Evolutionary conservation across 2,329 filamentous ascomycete genomes (phyloP).

Genomic region (Sporothrix pallida): DNA sequence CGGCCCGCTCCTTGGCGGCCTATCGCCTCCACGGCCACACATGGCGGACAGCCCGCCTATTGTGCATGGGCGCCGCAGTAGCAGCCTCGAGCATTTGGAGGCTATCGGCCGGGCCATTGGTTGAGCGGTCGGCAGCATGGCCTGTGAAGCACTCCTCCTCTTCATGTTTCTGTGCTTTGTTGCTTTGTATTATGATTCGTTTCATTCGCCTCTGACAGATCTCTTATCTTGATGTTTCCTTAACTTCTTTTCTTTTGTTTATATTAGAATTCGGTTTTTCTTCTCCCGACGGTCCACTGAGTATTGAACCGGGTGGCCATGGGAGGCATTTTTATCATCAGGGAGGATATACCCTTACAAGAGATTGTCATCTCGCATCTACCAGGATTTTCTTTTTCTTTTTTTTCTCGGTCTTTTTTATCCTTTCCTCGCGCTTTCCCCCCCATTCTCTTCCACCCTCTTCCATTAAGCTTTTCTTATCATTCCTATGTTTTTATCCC

Average conservation of each 20-base stretch:
- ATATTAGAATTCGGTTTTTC: neutral
- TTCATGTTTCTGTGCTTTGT: neutral
- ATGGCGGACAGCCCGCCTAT: constrained; percentile 7
- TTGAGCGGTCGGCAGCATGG: neutral
- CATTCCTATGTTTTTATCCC: neutral
- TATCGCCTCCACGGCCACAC: constrained; percentile 55
- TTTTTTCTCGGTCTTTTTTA: neutral
- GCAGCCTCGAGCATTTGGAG: constrained; percentile 14
- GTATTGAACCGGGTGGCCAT: neutral
- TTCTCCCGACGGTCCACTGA: neutral
- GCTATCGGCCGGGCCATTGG: constrained; percentile 30
- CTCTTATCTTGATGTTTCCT: neutral
- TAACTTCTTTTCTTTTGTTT: neutral
- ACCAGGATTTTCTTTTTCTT: neutral
- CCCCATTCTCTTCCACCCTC: neutral
- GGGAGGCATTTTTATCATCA: neutral
- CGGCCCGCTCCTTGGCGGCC: constrained; percentile 52
- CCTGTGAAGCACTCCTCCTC: neutral
- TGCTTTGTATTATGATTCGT: neutral
- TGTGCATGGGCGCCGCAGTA: constrained; percentile 23
- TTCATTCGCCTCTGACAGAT: neutral
- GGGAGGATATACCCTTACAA: constrained; percentile 22
- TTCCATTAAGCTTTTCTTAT: neutral
- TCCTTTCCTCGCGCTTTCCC: neutral
- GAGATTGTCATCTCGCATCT: neutral